A percentile compares a stretch with the other conserved stretches of the same genome.
phyloP scores from a whole-genome alignment of 2,329 filamentous ascomycete species.

The Fusarium temperatum region DNA sequence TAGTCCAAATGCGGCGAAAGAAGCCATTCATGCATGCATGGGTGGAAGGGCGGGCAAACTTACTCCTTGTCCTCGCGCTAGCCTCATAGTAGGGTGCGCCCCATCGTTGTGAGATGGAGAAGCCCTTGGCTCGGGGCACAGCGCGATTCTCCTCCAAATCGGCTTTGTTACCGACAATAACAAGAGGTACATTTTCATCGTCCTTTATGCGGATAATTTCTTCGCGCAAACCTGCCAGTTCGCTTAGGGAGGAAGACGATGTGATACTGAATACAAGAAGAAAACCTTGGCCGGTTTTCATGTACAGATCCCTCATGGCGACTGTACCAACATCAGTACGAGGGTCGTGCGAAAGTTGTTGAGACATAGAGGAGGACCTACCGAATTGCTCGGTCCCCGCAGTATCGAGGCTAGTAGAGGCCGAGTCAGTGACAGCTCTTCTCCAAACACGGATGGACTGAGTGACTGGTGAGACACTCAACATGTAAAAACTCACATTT shows the following conservation, averaged over 20 bases:
- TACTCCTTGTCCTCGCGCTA: constrained; percentile 79
- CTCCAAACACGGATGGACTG: constrained; percentile 20
- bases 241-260: constrained; percentile 81
- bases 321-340: constrained; percentile 51
- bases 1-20: constrained; percentile 37
- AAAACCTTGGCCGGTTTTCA: constrained; percentile 93
- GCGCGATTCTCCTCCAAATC: constrained; percentile 87
- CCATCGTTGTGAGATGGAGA: constrained; percentile 87
- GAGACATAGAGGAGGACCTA: constrained; percentile 56
- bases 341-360: constrained; percentile 19
- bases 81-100: constrained; percentile 92
- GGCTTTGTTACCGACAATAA: constrained; percentile 92
- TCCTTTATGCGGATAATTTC: constrained; percentile 93
- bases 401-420: constrained; percentile 77
- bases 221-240: constrained; percentile 82
- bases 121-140: constrained; percentile 81
- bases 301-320: constrained; percentile 82
- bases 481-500: constrained; percentile 71
- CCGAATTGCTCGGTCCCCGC: constrained; percentile 94
- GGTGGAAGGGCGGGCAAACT: constrained; percentile 41
- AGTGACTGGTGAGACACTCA: neutral
- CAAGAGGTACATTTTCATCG: constrained; percentile 84
- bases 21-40: neutral
- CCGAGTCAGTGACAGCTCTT: constrained; percentile 34
- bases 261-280: constrained; percentile 93